Base-by-base conservation (phyloP, 2,329 filamentous ascomycete genomes). In the Calonectria leucothoes region DNA sequence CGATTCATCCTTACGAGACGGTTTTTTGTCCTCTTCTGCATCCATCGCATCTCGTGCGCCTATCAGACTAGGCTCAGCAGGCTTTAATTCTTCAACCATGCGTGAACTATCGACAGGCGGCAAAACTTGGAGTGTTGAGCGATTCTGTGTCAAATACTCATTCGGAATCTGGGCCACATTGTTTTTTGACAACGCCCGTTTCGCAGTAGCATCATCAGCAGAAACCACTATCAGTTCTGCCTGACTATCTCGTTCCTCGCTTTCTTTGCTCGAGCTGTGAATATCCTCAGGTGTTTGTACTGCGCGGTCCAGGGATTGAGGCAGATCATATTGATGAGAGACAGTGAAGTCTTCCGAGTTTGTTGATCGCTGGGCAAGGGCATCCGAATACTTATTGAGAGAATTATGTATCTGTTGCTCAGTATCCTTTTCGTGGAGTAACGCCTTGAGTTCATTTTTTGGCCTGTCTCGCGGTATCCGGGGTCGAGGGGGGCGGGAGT, bases 391-490 rank as follows among this genome's bases (percentile, higher is more conserved):
- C 23, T 66, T 25, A 5, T 33, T 17, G 10, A 27, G 12, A 8
- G 29, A 33, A 39, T 27, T 52, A 11, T 52, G 51, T 10, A 49
- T 27, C 35, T 66, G 39, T 45, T 61, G 33, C 14, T 52, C 33
- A 6, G 12, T 14, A 17, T 66, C 35, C 7, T 29, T 52, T n/a
- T 27, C 4, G 29, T 27, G 37, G 57, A 70, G 55, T 10, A 63
- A 29, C 12, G 37, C 27, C 29, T 55, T 71, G 11, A 66, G 49
- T 6, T 70, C 70, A 17, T 73, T 64, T 68, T 76, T 76, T 17
- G 76, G 77, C 61, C 66, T 77, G 20, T 82, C 78, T 25, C 72
- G 77, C 20, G 79, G 35, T 3, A 73, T 71, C 35, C 76, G 76
- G 33, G 68, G 69, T 48, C 77, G 78, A 25, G 57, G 68, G 20